These are phyloP conservation scores for Apophysomyces ossiformis DNA, from an alignment of 371 early-diverging fungal species.

Conservation along the genomic window DNA sequence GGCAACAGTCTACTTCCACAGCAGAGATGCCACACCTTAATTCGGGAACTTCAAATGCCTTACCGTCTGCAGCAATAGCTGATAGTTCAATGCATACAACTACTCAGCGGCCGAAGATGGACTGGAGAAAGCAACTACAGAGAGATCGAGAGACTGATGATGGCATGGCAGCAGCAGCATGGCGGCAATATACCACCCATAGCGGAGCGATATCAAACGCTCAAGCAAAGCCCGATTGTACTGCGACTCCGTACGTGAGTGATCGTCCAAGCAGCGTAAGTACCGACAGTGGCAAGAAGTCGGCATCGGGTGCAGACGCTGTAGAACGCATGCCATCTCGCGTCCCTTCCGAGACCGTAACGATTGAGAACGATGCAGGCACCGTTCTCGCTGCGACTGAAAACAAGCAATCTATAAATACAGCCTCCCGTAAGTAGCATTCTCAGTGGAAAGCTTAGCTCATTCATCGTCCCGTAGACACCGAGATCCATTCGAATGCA, in stretches of 20 bases:
- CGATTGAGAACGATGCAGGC: too few species aligned
- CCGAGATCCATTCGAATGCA: too few species aligned
- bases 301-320: too few species aligned
- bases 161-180: slow-evolving; percentile 1
- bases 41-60: background rate
- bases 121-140: background rate
- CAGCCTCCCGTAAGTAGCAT: too few species aligned
- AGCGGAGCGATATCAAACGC: background rate
- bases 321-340: too few species aligned
- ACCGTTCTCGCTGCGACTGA: too few species aligned
- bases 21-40: background rate
- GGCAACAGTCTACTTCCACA: background rate
- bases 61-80: background rate
- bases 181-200: background rate
- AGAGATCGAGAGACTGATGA: background rate
- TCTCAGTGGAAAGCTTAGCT: too few species aligned
- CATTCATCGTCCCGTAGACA: too few species aligned
- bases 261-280: background rate
- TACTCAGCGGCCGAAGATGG: background rate
- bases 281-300: too few species aligned
- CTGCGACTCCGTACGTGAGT: background rate
- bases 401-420: too few species aligned
- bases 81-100: background rate
- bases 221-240: background rate
- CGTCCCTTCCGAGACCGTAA: too few species aligned